Base-by-base conservation (phyloP, 1,284 basidiomycete species). In the Cryptococcus sp. region DNA sequence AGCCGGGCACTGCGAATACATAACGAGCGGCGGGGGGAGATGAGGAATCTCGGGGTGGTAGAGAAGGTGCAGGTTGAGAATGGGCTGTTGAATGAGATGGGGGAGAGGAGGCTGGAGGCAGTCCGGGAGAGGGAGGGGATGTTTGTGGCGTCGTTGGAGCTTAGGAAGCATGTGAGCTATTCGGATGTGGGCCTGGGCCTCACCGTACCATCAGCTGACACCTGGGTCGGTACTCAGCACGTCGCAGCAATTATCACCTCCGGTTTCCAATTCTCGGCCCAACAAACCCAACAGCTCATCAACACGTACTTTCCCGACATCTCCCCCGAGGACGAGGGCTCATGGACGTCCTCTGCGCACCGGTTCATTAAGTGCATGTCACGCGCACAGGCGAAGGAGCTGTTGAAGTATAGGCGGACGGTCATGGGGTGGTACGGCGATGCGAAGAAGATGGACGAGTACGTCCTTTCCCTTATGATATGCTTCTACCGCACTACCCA, bases 281-380 rank as follows among this genome's bases (percentile, higher is more conserved):
- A 43, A 44, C 24, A 33, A 46, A n/a, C 61, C 9, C 21, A 47
- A 24, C 12, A 38, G n/a, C 53, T 67, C 12, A 43, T 65, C 13
- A 59, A 70, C 44, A 45, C 44, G 9, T 68, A 68, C 52, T 66
- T 70, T 42, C 68, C 68, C 39, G 43, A 54, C 23, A 33, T 46
- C 36, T 4, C 42, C 39, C 13, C 20, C 23, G 21, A 46, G 37
- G 21, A 38, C 1, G 18, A 15, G 20, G 35, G n/a, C 15, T 28
- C n/a, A 42, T 49, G 21, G 47, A 40, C 15, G 18, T n/a, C 20
- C 50, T 55, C 43, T 47, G 35, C 8, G 46, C 59, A 51, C 55
- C 35, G 66, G 9, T 64, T 61, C 56, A 65, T 65, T 21, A 53
- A 55, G 16, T 59, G 46, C 48, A 59, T 63, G 57, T 48, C 45